Conservation (phyloP, 2,329 filamentous ascomycete species). For the Fusarium decemcellulare region DNA sequence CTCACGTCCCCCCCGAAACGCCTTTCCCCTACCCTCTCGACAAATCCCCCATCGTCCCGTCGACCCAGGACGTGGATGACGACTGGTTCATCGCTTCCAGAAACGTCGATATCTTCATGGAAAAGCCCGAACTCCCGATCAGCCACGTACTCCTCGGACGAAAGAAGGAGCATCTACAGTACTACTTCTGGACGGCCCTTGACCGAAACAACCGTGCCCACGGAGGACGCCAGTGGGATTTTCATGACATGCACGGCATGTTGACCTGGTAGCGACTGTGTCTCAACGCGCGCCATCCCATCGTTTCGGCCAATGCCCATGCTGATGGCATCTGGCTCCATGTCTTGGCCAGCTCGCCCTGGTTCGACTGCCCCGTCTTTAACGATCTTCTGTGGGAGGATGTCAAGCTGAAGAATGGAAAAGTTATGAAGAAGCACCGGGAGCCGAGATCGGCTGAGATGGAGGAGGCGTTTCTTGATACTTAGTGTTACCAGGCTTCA, state of each 20-base stretch:
- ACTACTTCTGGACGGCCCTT: slow-evolving; percentile 46
- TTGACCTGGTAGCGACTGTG: slow-evolving; percentile 49
- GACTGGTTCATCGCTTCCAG: slow-evolving; percentile 8
- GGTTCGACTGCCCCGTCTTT: slow-evolving; percentile 48
- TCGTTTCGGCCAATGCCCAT: slow-evolving; percentile 38
- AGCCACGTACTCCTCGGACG: background rate
- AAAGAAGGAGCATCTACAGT: slow-evolving; percentile 38
- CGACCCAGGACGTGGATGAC: background rate
- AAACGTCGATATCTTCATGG: background rate
- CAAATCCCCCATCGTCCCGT: slow-evolving; percentile 11
- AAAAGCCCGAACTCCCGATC: background rate
- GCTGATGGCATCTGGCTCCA: slow-evolving; percentile 44
- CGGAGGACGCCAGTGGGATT: background rate
- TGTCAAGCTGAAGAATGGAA: background rate
- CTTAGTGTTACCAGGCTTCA: slow-evolving; percentile 42
- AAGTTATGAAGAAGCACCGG: background rate
- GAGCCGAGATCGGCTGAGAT: slow-evolving; percentile 20
- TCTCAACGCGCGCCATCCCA: slow-evolving; percentile 25
- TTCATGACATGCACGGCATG: slow-evolving; percentile 22
- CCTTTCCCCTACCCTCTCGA: slow-evolving; percentile 13
- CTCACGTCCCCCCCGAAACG: background rate
- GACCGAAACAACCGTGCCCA: slow-evolving; percentile 26
- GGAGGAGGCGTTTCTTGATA: slow-evolving; percentile 43
- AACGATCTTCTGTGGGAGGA: slow-evolving; percentile 19
- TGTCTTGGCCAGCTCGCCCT: slow-evolving; percentile 43